A percentile compares a stretch with the other conserved stretches of the same genome.
phyloP scores from a whole-genome alignment of 805 yeast genomes.

The Yamadazyma nakazawae region DNA sequence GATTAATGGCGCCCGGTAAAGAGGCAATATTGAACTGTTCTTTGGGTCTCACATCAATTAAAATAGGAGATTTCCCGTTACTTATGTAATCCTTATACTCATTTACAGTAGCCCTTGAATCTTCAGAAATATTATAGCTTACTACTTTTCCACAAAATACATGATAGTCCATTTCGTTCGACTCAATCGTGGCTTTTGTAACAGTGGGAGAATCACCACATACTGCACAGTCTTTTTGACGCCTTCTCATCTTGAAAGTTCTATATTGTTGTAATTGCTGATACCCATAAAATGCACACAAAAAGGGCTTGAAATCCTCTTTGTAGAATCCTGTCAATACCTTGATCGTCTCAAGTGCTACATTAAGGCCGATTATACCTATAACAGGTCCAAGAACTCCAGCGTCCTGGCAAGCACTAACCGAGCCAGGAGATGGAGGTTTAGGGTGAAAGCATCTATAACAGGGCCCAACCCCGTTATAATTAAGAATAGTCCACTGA shows the following conservation, averaged over 20 bases:
- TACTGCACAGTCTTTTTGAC: conserved; percentile 55
- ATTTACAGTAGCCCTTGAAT: conserved; percentile 47
- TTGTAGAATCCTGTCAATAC: conserved; percentile 56
- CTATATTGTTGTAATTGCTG: conserved; percentile 66
- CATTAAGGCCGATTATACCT: conserved; percentile 82
- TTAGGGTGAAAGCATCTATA: conserved; percentile 89
- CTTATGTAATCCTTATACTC: conserved; percentile 20
- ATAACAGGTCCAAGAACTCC: conserved; percentile 91
- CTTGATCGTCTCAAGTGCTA: conserved; percentile 86
- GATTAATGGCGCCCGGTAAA: conserved; percentile 55
- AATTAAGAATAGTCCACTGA: conserved; percentile 76
- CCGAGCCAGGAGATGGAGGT: conserved; percentile 83
- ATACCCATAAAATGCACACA: conserved; percentile 65
- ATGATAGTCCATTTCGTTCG: conserved; percentile 55
- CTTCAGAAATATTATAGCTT: conserved; percentile 42
- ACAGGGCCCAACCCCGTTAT: conserved; percentile 70
- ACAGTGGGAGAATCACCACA: conserved; percentile 60
- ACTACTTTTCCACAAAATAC: conserved; percentile 70
- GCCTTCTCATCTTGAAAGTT: conserved; percentile 74
- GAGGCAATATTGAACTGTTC: conserved; percentile 71
- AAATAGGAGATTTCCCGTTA: conserved; percentile 20
- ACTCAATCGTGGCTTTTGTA: conserved; percentile 42
- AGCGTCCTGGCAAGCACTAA: conserved; percentile 85
- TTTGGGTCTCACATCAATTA: conserved; percentile 76
- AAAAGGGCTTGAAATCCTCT: conserved; percentile 59